A percentile compares a stretch with the other conserved stretches of the same genome.
These are phyloP conservation scores for Phytophthora litchii DNA, from an alignment of 352 stramenopile species.

Conservation along the genomic window DNA sequence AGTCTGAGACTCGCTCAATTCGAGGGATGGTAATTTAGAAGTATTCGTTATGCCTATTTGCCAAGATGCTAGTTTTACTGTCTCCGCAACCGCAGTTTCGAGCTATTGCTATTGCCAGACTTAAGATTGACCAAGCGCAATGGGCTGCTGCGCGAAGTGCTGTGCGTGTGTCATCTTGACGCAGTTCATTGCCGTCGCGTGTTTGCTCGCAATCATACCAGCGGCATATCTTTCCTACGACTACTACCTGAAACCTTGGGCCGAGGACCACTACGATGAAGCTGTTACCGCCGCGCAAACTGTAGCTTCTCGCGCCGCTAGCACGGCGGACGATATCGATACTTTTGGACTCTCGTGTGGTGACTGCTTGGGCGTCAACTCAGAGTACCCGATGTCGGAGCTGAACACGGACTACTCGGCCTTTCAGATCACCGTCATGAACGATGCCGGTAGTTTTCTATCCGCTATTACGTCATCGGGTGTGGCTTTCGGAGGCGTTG, in stretches of 20 bases:
- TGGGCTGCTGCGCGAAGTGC: conserved; percentile 29
- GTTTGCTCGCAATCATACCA: conserved; percentile 43
- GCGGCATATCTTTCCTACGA: conserved; percentile 48
- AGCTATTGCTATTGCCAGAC: too few relatives aligned
- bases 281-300: conserved; percentile 13
- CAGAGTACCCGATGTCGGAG: conserved; percentile 43
- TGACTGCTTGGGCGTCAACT: conserved; percentile 52
- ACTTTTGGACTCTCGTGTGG: conserved; percentile 36
- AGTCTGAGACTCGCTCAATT: too few relatives aligned
- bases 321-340: conserved; percentile 13
- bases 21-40: too few relatives aligned
- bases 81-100: too few relatives aligned
- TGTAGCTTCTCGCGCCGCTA: conserved; percentile 20
- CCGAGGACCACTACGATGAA: conserved; percentile 41
- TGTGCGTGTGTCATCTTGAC: conserved; percentile 33
- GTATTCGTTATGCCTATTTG: conserved; percentile 26
- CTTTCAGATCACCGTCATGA: conserved; percentile 51
- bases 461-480: conserved; percentile 34
- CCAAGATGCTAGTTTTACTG: too few relatives aligned
- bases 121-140: neutral
- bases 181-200: conserved; percentile 31
- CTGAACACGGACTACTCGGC: conserved; percentile 37
- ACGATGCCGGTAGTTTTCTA: conserved; percentile 42
- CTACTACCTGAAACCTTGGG: conserved; percentile 56
- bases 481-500: conserved; percentile 36